Evolutionary conservation across 148 eudicot genomes (phyloP).

Genomic region (Drosera capensis): DNA sequence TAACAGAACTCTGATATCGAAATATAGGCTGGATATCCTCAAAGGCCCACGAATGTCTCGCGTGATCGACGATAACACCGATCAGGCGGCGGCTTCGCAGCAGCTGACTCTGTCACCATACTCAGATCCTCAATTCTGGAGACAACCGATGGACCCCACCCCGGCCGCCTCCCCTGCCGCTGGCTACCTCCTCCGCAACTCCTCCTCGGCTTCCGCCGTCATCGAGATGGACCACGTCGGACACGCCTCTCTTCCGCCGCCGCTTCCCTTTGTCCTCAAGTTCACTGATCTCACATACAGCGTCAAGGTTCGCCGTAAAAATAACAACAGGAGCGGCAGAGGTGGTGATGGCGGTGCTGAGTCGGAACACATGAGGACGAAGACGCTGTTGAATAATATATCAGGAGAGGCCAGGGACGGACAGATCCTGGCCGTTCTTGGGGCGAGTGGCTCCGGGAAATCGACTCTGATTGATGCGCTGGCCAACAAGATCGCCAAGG

Average conservation of each 20-base stretch:
- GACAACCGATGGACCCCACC: too few relatives aligned
- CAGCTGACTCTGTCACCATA: neutral
- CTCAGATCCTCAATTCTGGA: too few relatives aligned
- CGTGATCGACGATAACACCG: constrained; percentile 16
- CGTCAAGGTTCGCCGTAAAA: constrained; percentile 25
- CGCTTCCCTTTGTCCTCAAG: constrained; percentile 35
- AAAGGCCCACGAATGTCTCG: constrained; percentile 18
- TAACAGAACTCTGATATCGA: too few relatives aligned
- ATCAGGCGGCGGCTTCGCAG: constrained; percentile 9
- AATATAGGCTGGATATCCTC: constrained; percentile 8
- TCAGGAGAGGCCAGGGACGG: constrained; percentile 82
- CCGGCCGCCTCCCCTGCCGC: constrained; percentile 5
- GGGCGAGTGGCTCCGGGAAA: constrained; percentile 83
- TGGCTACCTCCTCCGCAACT: constrained; percentile 33
- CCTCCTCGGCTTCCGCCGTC: constrained; percentile 43
- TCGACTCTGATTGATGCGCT: constrained; percentile 82
- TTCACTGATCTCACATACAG: constrained; percentile 23
- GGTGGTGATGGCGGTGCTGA: constrained; percentile 7
- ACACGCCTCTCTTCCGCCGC: constrained; percentile 12
- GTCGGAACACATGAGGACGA: constrained; percentile 9
- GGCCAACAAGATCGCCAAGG: constrained; percentile 71
- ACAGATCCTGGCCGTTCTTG: constrained; percentile 68
- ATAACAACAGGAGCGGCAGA: neutral
- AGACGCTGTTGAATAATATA: constrained; percentile 43
- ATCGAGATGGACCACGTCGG: constrained; percentile 16